These are phyloP conservation scores for Wickerhamiella vanderwaltii DNA, from an alignment of 805 yeast species.

Conservation along the genomic window DNA sequence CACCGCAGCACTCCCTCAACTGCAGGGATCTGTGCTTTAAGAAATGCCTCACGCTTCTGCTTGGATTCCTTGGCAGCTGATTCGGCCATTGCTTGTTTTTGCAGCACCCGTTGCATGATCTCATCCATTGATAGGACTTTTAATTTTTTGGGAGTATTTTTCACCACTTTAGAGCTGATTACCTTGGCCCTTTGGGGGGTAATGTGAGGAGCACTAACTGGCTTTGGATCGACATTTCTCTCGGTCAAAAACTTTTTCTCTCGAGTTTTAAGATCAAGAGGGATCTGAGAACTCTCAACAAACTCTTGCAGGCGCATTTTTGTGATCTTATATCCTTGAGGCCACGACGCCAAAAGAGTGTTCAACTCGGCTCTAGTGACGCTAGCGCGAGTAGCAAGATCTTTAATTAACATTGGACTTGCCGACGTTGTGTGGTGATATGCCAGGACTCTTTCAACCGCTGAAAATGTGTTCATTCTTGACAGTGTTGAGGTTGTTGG, in stretches of 20 bases:
- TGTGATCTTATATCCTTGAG: constrained; percentile 31
- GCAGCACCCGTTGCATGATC: constrained; percentile 2
- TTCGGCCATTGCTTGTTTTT: constrained; percentile 1
- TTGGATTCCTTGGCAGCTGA: background rate
- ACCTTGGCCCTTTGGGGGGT: too few relatives aligned
- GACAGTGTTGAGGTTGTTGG: too few relatives aligned
- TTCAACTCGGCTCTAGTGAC: constrained; percentile 65
- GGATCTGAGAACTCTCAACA: too few relatives aligned
- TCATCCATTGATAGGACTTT: constrained; percentile 4
- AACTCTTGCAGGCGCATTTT: background rate
- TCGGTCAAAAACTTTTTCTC: too few relatives aligned
- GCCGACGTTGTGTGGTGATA: constrained; percentile 5
- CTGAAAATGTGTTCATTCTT: constrained; percentile 5
- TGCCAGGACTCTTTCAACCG: constrained; percentile 7
- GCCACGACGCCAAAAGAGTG: constrained; percentile 46
- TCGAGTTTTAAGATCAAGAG: too few relatives aligned
- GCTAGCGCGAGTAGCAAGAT: background rate
- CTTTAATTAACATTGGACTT: background rate
- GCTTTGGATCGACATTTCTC: too few relatives aligned
- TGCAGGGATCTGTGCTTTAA: background rate
- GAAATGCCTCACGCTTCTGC: constrained; percentile 1
- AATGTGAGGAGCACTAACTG: too few relatives aligned
- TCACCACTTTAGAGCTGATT: too few relatives aligned
- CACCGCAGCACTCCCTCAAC: constrained; percentile 2
- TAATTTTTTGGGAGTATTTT: background rate